Evolutionary conservation across 176 grass and related monocot species (phyloP).

Genomic region (Alopecurus myosuroides): DNA sequence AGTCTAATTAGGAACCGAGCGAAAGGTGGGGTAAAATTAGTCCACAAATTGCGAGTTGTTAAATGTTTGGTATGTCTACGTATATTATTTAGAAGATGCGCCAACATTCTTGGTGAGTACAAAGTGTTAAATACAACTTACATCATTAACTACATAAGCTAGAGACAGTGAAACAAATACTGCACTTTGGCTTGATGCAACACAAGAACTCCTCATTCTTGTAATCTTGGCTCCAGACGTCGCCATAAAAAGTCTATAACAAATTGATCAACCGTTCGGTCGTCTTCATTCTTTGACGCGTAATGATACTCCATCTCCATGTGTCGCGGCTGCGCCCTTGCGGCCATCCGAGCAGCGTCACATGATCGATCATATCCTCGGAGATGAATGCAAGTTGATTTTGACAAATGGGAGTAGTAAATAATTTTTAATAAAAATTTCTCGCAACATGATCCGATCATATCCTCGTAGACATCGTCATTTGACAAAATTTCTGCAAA

Average conservation of each 20-base stretch:
- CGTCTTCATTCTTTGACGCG: not conserved
- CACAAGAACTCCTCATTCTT: not conserved
- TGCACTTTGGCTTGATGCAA: not conserved
- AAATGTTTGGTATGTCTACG: not conserved
- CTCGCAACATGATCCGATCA: no score
- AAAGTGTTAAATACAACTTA: not conserved
- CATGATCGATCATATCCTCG: no score
- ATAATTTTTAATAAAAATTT: no score
- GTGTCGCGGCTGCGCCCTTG: not conserved
- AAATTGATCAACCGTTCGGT: not conserved
- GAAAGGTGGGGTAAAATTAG: not conserved
- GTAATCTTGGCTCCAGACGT: not conserved
- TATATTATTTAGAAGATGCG: not conserved
- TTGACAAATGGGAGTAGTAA: no score
- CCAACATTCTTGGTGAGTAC: no score
- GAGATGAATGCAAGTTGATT: no score
- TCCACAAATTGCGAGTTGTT: not conserved
- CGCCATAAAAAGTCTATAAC: not conserved
- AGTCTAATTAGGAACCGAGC: not conserved
- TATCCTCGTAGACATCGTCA: no score
- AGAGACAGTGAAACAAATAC: no score
- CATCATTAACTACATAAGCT: not conserved
- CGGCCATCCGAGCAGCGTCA: no score
- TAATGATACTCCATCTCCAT: not conserved
- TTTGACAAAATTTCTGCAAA: no score